phyloP scores from a whole-genome alignment of 768 basidiomycete genomes.

The Cytidiella melzeri region DNA sequence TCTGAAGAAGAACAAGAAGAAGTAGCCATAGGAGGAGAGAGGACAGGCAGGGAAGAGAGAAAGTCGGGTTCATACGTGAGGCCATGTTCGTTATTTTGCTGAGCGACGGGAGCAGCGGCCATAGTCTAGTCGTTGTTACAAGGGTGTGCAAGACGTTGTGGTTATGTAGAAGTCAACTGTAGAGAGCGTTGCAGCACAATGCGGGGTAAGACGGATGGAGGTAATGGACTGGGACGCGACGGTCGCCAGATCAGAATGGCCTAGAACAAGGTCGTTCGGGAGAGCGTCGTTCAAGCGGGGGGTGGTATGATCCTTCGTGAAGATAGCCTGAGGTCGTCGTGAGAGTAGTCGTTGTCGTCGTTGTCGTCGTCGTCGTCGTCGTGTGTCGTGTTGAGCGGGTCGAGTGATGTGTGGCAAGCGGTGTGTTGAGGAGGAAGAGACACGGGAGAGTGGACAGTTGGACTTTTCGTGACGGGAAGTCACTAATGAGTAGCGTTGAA shows the following conservation, averaged over 20 bases:
- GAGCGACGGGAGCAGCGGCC: neutral
- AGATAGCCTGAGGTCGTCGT: no score
- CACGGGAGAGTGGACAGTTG: neutral
- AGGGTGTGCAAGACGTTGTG: neutral
- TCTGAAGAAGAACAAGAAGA: constrained; percentile 23
- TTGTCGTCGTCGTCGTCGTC: neutral
- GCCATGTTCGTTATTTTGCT: constrained; percentile 3
- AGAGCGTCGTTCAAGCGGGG: neutral
- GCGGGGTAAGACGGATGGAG: no score
- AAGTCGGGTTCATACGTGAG: constrained; percentile 8
- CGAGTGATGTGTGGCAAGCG: neutral
- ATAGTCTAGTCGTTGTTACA: neutral
- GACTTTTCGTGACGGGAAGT: no score
- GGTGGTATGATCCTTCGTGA: neutral
- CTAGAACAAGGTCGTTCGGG: neutral
- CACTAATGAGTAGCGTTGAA: neutral
- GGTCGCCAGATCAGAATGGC: no score
- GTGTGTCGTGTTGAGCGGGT: neutral
- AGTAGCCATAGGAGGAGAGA: constrained; percentile 15
- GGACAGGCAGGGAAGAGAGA: constrained; percentile 17
- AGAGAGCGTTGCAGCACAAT: neutral
- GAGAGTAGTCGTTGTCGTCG: neutral
- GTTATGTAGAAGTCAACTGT: neutral
- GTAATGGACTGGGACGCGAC: no score
- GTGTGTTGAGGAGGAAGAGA: neutral